A percentile compares a stretch with the other conserved stretches of the same genome.
These are phyloP conservation scores for Pythium brachiatum DNA, from an alignment of 352 stramenopile genomes.

Conservation along the genomic window DNA sequence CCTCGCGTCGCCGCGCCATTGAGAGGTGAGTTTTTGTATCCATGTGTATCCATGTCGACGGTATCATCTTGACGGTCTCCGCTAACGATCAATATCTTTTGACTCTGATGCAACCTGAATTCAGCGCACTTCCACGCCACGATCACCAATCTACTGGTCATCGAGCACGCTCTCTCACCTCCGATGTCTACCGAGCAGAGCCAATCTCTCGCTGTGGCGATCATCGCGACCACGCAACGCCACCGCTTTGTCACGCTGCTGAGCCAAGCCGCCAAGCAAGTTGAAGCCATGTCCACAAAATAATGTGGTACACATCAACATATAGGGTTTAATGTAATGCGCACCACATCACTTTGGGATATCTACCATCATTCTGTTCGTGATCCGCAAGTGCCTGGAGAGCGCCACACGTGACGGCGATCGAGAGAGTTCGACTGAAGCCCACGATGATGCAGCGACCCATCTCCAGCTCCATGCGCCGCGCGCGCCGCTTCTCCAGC, in stretches of 20 bases:
- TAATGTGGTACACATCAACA: slow-evolving; percentile 24
- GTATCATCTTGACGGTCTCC: not conserved
- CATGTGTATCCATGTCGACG: not conserved
- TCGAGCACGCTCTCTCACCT: slow-evolving; percentile 29
- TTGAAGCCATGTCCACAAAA: slow-evolving; percentile 17
- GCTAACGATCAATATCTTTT: too few relatives aligned
- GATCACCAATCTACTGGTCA: slow-evolving; percentile 27
- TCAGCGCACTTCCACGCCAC: slow-evolving; percentile 45
- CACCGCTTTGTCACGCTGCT: slow-evolving; percentile 45
- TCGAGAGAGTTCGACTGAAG: not conserved
- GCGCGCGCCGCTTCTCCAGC: slow-evolving; percentile 23
- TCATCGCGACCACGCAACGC: slow-evolving; percentile 33
- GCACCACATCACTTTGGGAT: slow-evolving; percentile 8
- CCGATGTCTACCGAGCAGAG: slow-evolving; percentile 34
- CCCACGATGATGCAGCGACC: slow-evolving; percentile 22
- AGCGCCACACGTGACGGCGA: not conserved
- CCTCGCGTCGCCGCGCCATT: slow-evolving; percentile 38
- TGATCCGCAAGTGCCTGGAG: slow-evolving; percentile 1
- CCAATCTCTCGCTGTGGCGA: slow-evolving; percentile 36
- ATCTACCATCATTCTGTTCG: slow-evolving; percentile 2
- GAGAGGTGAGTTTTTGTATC: slow-evolving; percentile 14
- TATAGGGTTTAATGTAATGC: slow-evolving; percentile 6
- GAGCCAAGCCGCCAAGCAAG: slow-evolving; percentile 19
- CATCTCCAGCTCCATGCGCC: slow-evolving; percentile 12
- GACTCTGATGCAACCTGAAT: too few relatives aligned